Evolutionary conservation across 2,329 filamentous ascomycete species (phyloP).

Genomic region (Colletotrichum sublineola): DNA sequence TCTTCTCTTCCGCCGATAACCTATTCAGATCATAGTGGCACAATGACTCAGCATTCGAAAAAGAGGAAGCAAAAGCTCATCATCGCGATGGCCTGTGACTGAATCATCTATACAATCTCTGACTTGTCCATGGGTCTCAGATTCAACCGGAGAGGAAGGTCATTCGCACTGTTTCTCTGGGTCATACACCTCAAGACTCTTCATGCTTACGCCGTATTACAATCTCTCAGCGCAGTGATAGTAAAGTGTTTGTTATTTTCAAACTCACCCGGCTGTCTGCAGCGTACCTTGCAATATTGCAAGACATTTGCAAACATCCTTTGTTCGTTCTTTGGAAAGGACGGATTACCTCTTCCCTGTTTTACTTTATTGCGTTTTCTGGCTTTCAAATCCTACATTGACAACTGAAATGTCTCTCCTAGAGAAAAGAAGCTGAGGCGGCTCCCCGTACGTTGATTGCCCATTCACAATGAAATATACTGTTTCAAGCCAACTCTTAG

Average conservation of each 20-base stretch:
- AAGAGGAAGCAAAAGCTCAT: neutral
- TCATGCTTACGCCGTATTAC: too few species aligned
- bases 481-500: too few species aligned
- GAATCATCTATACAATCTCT: neutral
- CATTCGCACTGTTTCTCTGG: neutral
- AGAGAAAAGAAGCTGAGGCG: too few species aligned
- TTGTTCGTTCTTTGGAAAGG: neutral
- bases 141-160: neutral
- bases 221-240: neutral
- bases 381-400: too few species aligned
- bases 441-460: too few species aligned
- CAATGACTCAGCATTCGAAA: neutral
- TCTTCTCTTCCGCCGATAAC: rapidly evolving
- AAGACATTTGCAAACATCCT: neutral
- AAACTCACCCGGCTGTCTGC: neutral
- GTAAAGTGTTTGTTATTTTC: neutral
- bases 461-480: too few species aligned
- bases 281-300: neutral
- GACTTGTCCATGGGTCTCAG: neutral
- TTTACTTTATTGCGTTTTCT: neutral
- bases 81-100: neutral
- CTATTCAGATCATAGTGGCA: too few species aligned
- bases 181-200: neutral
- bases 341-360: neutral
- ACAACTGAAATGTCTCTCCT: too few species aligned